Conservation (phyloP, 2,329 filamentous ascomycete species). For the Aspergillus phoenicis region DNA sequence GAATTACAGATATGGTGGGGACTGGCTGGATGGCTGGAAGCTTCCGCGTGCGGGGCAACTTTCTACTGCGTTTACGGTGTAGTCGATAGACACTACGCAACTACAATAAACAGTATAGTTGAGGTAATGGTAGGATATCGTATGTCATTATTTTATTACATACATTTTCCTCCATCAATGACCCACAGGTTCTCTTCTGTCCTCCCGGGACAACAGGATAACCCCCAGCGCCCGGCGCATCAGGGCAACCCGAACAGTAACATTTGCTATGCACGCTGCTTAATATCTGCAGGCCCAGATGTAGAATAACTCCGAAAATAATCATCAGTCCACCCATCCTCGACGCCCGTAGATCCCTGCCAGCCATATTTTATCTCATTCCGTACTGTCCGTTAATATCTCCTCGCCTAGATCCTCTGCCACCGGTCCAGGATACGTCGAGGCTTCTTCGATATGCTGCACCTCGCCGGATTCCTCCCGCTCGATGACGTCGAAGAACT, state of each 20-base stretch:
- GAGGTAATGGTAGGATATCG: background rate
- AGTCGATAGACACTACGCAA: background rate
- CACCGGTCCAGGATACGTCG: background rate
- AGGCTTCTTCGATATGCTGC: conserved; percentile 17
- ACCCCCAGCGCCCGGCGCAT: background rate
- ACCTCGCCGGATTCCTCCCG: background rate
- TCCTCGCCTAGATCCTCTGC: conserved; percentile 2
- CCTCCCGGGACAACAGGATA: too few species aligned
- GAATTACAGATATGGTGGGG: background rate
- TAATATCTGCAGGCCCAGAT: background rate
- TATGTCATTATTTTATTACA: background rate
- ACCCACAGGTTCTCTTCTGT: too few species aligned
- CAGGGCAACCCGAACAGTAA: background rate
- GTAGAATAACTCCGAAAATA: background rate
- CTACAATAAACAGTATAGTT: background rate
- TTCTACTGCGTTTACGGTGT: background rate
- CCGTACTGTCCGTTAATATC: conserved; percentile 8
- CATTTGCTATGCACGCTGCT: background rate
- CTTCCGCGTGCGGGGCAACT: conserved; percentile 9
- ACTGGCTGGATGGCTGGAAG: background rate
- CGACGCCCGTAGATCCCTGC: background rate
- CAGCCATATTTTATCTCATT: background rate
- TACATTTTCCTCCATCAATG: background rate
- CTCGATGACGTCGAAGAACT: conserved; percentile 41
- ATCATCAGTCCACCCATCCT: background rate